A percentile compares a stretch with the other conserved stretches of the same genome.
Conservation (phyloP, 768 basidiomycete species). For the Pleurotus salmoneostramineus region DNA sequence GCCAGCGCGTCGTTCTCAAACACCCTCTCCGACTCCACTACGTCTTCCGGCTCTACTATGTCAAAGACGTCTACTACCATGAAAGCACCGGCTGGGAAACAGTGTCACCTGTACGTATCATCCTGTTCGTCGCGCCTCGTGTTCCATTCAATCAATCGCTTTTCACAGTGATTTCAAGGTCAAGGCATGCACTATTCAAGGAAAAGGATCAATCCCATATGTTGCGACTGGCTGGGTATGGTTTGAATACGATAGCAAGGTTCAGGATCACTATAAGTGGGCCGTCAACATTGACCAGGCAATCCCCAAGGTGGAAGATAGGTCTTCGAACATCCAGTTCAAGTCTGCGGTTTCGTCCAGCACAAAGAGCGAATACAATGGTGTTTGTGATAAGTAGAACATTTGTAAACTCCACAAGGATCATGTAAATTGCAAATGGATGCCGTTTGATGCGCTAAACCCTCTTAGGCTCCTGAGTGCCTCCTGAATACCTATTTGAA, state of each 20-base stretch:
- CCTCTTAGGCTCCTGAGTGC: too few species aligned
- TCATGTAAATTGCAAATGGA: too few species aligned
- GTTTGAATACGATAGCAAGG: slow-evolving; percentile 12
- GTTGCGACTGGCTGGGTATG: slow-evolving; percentile 14
- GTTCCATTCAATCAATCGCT: not conserved
- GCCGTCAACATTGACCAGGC: slow-evolving; percentile 7
- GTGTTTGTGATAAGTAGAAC: not conserved
- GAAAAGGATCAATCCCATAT: slow-evolving; percentile 9
- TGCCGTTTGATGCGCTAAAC: too few species aligned
- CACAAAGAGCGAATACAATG: not conserved
- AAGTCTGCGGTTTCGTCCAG: not conserved
- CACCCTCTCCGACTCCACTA: not conserved
- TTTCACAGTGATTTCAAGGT: slow-evolving; percentile 1
- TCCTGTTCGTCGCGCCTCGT: not conserved
- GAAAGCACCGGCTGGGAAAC: slow-evolving; percentile 5
- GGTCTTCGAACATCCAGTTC: slow-evolving; percentile 10
- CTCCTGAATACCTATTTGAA: too few species aligned
- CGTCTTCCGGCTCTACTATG: not conserved
- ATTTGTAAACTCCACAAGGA: too few species aligned
- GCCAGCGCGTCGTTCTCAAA: not conserved
- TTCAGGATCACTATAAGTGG: slow-evolving; percentile 14
- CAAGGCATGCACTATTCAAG: slow-evolving; percentile 10
- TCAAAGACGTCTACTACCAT: not conserved
- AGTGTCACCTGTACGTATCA: slow-evolving; percentile 6
- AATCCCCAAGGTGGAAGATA: slow-evolving; percentile 9